These are phyloP conservation scores for Westerdykella sp. DNA, from an alignment of 2,329 filamentous ascomycete genomes.

Conservation along the genomic window DNA sequence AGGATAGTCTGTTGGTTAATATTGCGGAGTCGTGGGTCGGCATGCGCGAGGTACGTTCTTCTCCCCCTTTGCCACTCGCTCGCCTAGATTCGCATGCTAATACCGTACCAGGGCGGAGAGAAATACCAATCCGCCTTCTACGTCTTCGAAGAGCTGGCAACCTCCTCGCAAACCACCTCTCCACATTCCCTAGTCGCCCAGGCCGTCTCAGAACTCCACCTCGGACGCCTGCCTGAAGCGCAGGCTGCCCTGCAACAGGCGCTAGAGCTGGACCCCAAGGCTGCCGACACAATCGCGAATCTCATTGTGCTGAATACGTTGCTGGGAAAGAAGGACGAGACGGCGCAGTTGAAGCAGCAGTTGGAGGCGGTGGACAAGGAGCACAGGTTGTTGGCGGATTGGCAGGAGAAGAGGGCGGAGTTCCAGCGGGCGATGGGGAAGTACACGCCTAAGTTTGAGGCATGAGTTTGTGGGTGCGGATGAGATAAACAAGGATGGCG, in stretches of 20 bases:
- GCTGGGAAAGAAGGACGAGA: slow-evolving; percentile 58
- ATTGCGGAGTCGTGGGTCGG: slow-evolving; percentile 94
- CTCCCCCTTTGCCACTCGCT: background rate
- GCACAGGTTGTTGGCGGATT: slow-evolving; percentile 66
- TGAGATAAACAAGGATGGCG: slow-evolving; percentile 2
- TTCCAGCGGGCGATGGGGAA: slow-evolving; percentile 84
- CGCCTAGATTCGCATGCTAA: slow-evolving; percentile 18
- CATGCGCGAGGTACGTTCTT: slow-evolving; percentile 63
- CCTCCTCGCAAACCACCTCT: slow-evolving; percentile 74
- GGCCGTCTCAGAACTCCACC: slow-evolving; percentile 84
- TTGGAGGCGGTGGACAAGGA: slow-evolving; percentile 55
- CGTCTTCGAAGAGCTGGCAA: slow-evolving; percentile 92
- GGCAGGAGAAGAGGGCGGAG: slow-evolving; percentile 76
- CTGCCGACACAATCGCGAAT: slow-evolving; percentile 75
- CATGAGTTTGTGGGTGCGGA: slow-evolving; percentile 30
- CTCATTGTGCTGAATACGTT: slow-evolving; percentile 72
- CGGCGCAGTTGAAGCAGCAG: slow-evolving; percentile 49
- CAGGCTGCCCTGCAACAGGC: slow-evolving; percentile 80
- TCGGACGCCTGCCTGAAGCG: slow-evolving; percentile 82
- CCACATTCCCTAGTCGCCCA: slow-evolving; percentile 74
- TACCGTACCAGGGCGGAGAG: slow-evolving; percentile 65
- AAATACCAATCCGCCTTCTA: slow-evolving; percentile 97
- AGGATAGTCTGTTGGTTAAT: slow-evolving; percentile 90
- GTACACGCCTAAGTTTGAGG: slow-evolving; percentile 75
- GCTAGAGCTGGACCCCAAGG: slow-evolving; percentile 63